Percentiles rank a stretch among this genome's conserved stretches.
Evolutionary conservation across 2,329 filamentous ascomycete species (phyloP).

Genomic region (Clonostachys byssicola): DNA sequence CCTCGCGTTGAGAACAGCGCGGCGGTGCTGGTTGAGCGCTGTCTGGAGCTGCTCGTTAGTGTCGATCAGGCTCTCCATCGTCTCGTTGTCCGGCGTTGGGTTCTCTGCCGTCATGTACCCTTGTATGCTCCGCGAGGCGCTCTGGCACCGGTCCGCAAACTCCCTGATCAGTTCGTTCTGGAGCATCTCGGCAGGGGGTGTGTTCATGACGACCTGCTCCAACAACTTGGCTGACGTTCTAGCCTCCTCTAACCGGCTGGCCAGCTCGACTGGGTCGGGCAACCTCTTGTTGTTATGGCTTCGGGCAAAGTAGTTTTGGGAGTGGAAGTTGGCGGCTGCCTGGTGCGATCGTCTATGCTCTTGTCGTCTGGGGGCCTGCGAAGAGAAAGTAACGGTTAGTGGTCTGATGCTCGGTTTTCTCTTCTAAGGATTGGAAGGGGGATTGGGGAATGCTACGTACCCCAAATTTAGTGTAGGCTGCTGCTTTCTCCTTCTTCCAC

Average conservation of each 20-base stretch:
- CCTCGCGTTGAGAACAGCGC: slow-evolving; percentile 64
- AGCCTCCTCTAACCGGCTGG: slow-evolving; percentile 82
- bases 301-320: slow-evolving; percentile 55
- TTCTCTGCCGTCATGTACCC: slow-evolving; percentile 77
- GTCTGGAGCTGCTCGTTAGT: slow-evolving; percentile 88
- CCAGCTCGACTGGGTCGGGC: slow-evolving; percentile 73
- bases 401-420: background rate
- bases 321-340: slow-evolving; percentile 24
- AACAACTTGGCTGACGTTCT: slow-evolving; percentile 86
- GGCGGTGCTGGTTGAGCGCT: slow-evolving; percentile 79
- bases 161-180: slow-evolving; percentile 87
- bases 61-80: slow-evolving; percentile 88
- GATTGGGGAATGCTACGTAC: slow-evolving; percentile 28
- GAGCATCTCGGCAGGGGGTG: slow-evolving; percentile 70
- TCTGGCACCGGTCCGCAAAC: slow-evolving; percentile 81
- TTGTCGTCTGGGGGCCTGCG: background rate
- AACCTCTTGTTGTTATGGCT: slow-evolving; percentile 41
- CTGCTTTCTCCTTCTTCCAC: slow-evolving; percentile 86
- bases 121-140: slow-evolving; percentile 78
- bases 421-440: background rate
- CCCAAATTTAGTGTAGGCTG: slow-evolving; percentile 46
- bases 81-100: slow-evolving; percentile 85
- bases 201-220: slow-evolving; percentile 87
- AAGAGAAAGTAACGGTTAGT: background rate
- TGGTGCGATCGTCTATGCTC: slow-evolving; percentile 3